Conservation (phyloP, 768 basidiomycete species). For the Lyophyllum semitale region DNA sequence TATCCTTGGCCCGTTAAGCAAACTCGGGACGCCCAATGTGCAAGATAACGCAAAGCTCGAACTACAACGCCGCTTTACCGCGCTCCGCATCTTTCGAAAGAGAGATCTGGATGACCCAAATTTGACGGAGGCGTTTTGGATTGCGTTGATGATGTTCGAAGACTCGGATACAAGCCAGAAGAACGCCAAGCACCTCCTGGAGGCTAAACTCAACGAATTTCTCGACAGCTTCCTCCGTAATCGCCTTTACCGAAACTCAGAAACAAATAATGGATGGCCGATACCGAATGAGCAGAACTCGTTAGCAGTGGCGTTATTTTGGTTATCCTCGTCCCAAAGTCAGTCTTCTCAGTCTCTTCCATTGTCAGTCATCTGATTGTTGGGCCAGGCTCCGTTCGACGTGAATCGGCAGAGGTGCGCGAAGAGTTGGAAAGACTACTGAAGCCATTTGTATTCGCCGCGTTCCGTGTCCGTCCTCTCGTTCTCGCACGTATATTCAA, state of each 20-base stretch:
- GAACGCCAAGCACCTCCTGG: constrained; percentile 47
- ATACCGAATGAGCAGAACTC: constrained; percentile 44
- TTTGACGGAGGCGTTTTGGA: constrained; percentile 49
- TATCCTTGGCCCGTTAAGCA: constrained; percentile 37
- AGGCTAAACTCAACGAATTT: constrained; percentile 43
- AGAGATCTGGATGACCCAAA: constrained; percentile 34
- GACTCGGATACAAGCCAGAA: constrained; percentile 49
- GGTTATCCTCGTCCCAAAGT: constrained; percentile 46
- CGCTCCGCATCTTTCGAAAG: constrained; percentile 46
- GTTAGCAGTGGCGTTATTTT: constrained; percentile 48
- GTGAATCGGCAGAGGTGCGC: constrained; percentile 34
- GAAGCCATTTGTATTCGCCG: constrained; percentile 48
- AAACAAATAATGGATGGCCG: constrained; percentile 49
- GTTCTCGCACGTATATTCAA: constrained; percentile 14
- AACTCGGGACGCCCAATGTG: constrained; percentile 31
- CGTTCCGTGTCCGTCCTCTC: constrained; percentile 44
- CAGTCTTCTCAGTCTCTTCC: constrained; percentile 14
- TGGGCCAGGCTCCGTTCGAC: constrained; percentile 28
- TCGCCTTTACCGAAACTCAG: constrained; percentile 38
- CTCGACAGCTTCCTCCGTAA: constrained; percentile 40
- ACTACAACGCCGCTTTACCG: constrained; percentile 42
- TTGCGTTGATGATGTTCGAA: constrained; percentile 58
- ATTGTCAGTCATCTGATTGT: constrained; percentile 4
- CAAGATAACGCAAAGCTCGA: constrained; percentile 42
- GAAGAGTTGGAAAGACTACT: constrained; percentile 36